These are phyloP conservation scores for Mortierella alpina DNA, from an alignment of 192 early-diverging fungal genomes.

Conservation along the genomic window DNA sequence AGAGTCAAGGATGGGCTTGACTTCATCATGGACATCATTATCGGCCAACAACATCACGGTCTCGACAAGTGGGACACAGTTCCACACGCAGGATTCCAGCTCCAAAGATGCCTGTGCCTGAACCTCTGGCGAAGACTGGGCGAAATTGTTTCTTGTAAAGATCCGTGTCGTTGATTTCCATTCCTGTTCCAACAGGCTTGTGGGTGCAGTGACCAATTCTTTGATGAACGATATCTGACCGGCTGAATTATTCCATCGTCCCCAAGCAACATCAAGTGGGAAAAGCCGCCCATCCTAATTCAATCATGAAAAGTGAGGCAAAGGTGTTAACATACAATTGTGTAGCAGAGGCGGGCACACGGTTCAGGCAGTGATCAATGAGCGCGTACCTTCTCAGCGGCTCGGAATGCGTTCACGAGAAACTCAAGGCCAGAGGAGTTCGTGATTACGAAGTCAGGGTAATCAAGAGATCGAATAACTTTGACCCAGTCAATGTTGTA, in stretches of 20 bases:
- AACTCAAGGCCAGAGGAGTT: slow-evolving; percentile 71
- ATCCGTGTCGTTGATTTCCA: slow-evolving; percentile 61
- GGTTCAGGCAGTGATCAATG: not conserved
- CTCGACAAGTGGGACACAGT: slow-evolving; percentile 79
- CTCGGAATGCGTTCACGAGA: slow-evolving; percentile 69
- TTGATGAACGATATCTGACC: slow-evolving; percentile 78
- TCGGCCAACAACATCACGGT: slow-evolving; percentile 68
- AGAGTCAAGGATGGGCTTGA: slow-evolving; percentile 71
- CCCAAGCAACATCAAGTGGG: slow-evolving; percentile 77
- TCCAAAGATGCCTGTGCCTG: slow-evolving; percentile 58
- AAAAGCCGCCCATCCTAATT: slow-evolving; percentile 70
- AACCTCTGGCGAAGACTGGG: slow-evolving; percentile 54
- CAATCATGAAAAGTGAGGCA: not conserved
- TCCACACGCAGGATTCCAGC: slow-evolving; percentile 67
- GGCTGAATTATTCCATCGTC: slow-evolving; percentile 76
- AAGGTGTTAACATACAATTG: not conserved
- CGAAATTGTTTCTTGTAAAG: slow-evolving; percentile 67
- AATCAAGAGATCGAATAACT: slow-evolving; percentile 73
- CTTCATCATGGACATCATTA: slow-evolving; percentile 67
- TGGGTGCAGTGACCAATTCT: slow-evolving; percentile 66
- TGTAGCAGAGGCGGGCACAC: not conserved
- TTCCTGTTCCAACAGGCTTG: slow-evolving; percentile 70
- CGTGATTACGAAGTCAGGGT: slow-evolving; percentile 65
- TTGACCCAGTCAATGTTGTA: slow-evolving; percentile 66
- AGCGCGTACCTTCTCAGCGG: slow-evolving; percentile 59